Conservation (phyloP, 257 asterid genomes). For the Solanum chilense region DNA sequence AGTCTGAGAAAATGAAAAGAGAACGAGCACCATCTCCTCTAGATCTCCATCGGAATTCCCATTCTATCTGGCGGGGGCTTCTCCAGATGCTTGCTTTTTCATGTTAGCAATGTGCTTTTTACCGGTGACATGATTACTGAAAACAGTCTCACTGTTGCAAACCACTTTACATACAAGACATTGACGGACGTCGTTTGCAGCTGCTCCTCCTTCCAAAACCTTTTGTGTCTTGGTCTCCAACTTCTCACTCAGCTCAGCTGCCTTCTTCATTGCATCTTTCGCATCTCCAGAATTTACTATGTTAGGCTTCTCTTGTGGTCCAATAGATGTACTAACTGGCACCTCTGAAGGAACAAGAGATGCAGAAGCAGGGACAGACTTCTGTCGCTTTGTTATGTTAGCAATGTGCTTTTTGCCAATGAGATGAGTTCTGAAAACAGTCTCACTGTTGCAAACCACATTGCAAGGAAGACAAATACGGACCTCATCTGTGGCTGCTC, state of each 20-base stretch:
- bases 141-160: slow-evolving; percentile 66
- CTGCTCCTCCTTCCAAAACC: slow-evolving; percentile 64
- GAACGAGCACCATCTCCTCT: neutral
- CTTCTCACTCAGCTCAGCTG: slow-evolving; percentile 24
- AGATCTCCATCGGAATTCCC: neutral
- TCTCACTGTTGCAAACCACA: slow-evolving; percentile 70
- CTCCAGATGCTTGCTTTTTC: slow-evolving; percentile 26
- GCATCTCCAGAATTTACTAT: slow-evolving; percentile 8
- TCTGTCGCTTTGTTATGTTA: slow-evolving; percentile 28
- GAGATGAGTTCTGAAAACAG: slow-evolving; percentile 41
- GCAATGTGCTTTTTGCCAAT: slow-evolving; percentile 59
- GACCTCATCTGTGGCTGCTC: slow-evolving; percentile 44
- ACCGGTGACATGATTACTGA: slow-evolving; percentile 51
- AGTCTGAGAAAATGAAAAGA: neutral
- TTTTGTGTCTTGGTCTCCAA: slow-evolving; percentile 49
- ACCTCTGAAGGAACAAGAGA: neutral
- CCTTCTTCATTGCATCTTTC: slow-evolving; percentile 27
- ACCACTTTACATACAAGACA: slow-evolving; percentile 63
- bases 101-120: slow-evolving; percentile 52
- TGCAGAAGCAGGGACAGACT: neutral
- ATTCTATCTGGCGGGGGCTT: slow-evolving; percentile 15
- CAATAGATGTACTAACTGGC: slow-evolving; percentile 14
- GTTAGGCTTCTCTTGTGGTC: slow-evolving; percentile 41
- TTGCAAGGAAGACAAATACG: slow-evolving; percentile 45
- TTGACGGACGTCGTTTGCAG: slow-evolving; percentile 30